phyloP scores from a whole-genome alignment of 2,329 filamentous ascomycete species.

The Penicillium digitatum region DNA sequence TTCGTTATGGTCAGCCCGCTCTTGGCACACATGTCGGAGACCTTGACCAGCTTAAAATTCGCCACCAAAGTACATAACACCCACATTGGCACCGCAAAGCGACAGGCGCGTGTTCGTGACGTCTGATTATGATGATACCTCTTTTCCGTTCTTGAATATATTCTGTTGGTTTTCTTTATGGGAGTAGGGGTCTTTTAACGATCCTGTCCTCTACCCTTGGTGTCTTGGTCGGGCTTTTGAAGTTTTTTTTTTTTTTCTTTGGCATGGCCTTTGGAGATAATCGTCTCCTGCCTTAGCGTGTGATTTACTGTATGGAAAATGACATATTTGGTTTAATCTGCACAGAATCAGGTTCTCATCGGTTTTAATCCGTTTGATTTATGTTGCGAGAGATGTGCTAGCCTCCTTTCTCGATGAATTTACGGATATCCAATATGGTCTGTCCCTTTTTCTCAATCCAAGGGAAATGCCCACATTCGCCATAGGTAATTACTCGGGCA shows the following conservation, averaged over 20 bases:
- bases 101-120: constrained; percentile 39
- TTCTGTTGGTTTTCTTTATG: constrained; percentile 9
- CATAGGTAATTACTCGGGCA: background rate
- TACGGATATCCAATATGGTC: constrained; percentile 15
- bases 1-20: constrained; percentile 97
- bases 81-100: constrained; percentile 79
- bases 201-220: constrained; percentile 30
- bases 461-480: constrained; percentile 28
- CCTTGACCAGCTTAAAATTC: constrained; percentile 89
- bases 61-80: constrained; percentile 88
- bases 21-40: constrained; percentile 86
- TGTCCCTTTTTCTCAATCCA: constrained; percentile 25
- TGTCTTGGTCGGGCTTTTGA: constrained; percentile 21
- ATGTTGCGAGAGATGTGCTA: background rate
- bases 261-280: constrained; percentile 3
- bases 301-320: constrained; percentile 20
- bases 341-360: constrained; percentile 12
- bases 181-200: constrained; percentile 27
- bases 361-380: background rate
- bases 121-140: constrained; percentile 26
- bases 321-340: constrained; percentile 15
- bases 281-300: constrained; percentile 11
- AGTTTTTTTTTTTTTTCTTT: constrained; percentile 6
- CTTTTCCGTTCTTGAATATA: constrained; percentile 23
- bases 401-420: constrained; percentile 10